Percentiles rank a stretch among this genome's conserved stretches.
Conservation (phyloP, 106 monocot genomes). For the Dendrobium chrysotoxum region DNA sequence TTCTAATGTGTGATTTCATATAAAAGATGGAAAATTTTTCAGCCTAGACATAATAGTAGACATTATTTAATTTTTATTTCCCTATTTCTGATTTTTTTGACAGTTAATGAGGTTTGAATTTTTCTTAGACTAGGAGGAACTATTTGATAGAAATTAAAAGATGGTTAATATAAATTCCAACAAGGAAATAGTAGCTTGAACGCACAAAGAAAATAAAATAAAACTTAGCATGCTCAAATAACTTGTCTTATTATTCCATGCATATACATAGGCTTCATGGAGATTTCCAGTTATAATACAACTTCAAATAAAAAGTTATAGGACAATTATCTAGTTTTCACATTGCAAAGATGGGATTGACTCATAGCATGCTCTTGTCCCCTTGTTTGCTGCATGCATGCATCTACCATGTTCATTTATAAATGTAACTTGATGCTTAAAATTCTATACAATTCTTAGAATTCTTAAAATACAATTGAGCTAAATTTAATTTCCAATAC, state of each 20-base stretch:
- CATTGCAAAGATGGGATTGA: neutral
- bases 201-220: neutral
- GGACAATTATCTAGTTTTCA: neutral
- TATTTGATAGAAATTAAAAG: neutral
- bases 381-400: neutral
- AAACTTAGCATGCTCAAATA: neutral
- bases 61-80: too few species aligned
- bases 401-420: neutral
- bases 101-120: too few species aligned
- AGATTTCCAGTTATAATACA: neutral
- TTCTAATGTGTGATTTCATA: too few species aligned
- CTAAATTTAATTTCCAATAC: neutral
- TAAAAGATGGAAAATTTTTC: too few species aligned
- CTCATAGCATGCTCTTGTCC: neutral
- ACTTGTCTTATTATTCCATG: neutral
- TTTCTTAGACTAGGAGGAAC: too few species aligned
- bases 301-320: neutral
- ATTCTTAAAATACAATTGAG: neutral
- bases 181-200: neutral
- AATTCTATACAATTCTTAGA: neutral
- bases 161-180: neutral
- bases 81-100: too few species aligned
- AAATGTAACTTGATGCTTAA: neutral
- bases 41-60: too few species aligned
- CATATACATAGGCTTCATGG: too few species aligned